Percentiles rank a stretch among this genome's conserved stretches.
phyloP scores from a whole-genome alignment of 2,329 filamentous ascomycete species.

The Monilinia vaccinii-corymbosi region DNA sequence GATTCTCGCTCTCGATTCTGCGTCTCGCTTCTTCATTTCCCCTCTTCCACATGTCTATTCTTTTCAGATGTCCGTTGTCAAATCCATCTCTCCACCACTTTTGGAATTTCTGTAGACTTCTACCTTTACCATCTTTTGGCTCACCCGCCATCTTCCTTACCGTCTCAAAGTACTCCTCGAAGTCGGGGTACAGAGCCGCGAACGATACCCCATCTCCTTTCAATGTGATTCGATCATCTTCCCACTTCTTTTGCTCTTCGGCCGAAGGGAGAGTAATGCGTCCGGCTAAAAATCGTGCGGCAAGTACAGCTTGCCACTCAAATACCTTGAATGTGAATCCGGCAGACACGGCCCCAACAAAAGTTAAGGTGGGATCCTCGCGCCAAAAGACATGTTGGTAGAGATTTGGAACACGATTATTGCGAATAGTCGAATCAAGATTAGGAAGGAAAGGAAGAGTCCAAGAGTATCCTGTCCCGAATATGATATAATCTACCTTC shows the following conservation, averaged over 20 bases:
- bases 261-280: constrained; percentile 40
- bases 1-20: constrained; percentile 13
- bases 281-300: constrained; percentile 48
- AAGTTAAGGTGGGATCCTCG: constrained; percentile 45
- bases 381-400: constrained; percentile 51
- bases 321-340: constrained; percentile 60
- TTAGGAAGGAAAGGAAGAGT: constrained; percentile 50
- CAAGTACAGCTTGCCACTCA: constrained; percentile 58
- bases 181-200: constrained; percentile 48
- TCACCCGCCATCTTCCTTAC: constrained; percentile 42
- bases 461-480: constrained; percentile 59
- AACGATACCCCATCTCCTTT: constrained; percentile 51
- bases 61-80: constrained; percentile 43
- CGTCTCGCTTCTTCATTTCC: constrained; percentile 36
- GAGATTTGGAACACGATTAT: constrained; percentile 46
- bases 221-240: constrained; percentile 41
- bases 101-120: constrained; percentile 37
- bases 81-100: constrained; percentile 41
- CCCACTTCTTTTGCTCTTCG: constrained; percentile 46
- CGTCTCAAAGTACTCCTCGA: constrained; percentile 55
- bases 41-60: constrained; percentile 49
- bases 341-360: constrained; percentile 48
- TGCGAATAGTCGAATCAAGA: constrained; percentile 36
- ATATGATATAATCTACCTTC: constrained; percentile 53
- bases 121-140: constrained; percentile 35